phyloP scores from a whole-genome alignment of 805 yeast species.

The Hanseniaspora occidentalis region DNA sequence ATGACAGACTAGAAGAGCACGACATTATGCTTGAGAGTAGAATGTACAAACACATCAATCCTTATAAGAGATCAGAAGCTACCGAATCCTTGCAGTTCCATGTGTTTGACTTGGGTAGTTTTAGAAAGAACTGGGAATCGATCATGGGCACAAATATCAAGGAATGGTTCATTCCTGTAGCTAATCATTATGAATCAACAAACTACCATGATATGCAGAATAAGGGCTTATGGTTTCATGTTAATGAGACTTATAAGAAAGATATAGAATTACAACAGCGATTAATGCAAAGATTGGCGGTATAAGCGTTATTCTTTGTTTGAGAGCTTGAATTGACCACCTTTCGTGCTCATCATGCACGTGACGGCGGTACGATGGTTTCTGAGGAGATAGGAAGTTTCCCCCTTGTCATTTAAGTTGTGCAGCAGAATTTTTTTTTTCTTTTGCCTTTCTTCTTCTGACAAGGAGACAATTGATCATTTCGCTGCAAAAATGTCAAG shows the following conservation, averaged over 20 bases:
- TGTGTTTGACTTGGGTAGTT: constrained; percentile 61
- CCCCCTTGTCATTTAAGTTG: too few relatives aligned
- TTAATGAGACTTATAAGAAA: constrained; percentile 31
- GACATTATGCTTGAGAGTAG: constrained; percentile 23
- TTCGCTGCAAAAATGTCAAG: too few relatives aligned
- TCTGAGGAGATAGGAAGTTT: too few relatives aligned
- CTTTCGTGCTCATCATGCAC: too few relatives aligned
- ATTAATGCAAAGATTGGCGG: constrained; percentile 20
- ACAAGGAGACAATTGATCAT: too few relatives aligned
- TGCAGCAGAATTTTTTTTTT: too few relatives aligned
- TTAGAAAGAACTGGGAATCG: constrained; percentile 42
- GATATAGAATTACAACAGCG: constrained; percentile 20
- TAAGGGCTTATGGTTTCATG: constrained; percentile 41
- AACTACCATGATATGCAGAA: constrained; percentile 23
- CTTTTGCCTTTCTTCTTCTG: too few relatives aligned
- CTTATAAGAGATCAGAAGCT: constrained; percentile 46
- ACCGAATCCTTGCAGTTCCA: too few relatives aligned
- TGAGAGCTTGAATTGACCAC: neutral
- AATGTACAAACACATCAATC: constrained; percentile 8
- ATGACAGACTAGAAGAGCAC: constrained; percentile 33
- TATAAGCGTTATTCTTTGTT: constrained; percentile 12
- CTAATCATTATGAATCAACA: constrained; percentile 12
- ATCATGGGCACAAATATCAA: constrained; percentile 60
- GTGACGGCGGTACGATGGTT: too few relatives aligned
- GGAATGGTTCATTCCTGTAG: constrained; percentile 64